Evolutionary conservation across 1,284 basidiomycete species (phyloP), one percentile per base, ranked within the genome.

Genomic region (Sutorius eximius): DNA sequence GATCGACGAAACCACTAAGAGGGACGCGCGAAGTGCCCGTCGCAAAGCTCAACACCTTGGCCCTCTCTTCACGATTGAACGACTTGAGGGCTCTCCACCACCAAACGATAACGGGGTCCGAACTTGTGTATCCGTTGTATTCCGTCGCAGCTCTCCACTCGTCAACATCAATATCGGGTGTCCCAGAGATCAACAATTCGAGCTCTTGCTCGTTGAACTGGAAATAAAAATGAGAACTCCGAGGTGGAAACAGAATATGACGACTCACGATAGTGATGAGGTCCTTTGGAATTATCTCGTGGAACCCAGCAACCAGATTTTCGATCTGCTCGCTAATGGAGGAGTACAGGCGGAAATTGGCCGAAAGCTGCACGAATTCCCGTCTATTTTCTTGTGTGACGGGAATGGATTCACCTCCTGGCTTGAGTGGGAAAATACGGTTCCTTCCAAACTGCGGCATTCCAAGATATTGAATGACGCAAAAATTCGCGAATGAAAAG

Each of bases 21-120:
- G 97, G 97, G 0, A 99, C 97, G 53, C 95, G 86, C 34, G 94
- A 95, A 1, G 95, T 94, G 61, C 83, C 95, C 2, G 97, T 98
- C 34, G 95, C 95, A 74, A 99, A 99, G 77, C 97, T 97, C 61
- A 96, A 78, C 52, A 95, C 91, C 71, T 98, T 96, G 18, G 95
- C 95, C 55, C 95, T 83, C 73, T 99, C 95, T 64, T 98, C 95
- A 49, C 96, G 91, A 64, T 93, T 95, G 77, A 98, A 98, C 13
- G 93, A 95, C 71, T 98, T 95, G 48, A 99, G 83, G 2, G 96
- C 95, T 61, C 97, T 85, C 97, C 97, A 99, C 89, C 95, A 98
- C 95, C 96, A 99, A 33, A 93, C 88, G 57, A 99, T 92, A 66
- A 96, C 93, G 3, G 95, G 91, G 72, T 99, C 96, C 5, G 88